phyloP scores from a whole-genome alignment of 2,329 filamentous ascomycete genomes.

The Diaporthe ampelina region DNA sequence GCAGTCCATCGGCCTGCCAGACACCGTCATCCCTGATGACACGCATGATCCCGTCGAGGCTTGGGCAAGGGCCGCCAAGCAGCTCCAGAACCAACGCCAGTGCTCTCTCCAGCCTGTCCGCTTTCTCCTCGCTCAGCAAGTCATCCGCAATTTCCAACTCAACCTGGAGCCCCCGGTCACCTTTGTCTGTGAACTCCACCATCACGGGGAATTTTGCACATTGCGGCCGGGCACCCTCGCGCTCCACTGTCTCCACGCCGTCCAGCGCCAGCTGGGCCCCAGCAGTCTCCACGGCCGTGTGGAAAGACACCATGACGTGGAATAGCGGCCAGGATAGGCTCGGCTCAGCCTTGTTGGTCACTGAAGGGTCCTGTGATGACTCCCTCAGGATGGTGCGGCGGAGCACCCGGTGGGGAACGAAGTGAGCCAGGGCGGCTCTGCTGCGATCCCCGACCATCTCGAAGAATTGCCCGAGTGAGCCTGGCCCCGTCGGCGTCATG shows the following conservation, averaged over 20 bases:
- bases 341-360: not conserved
- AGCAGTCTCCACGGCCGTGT: not conserved
- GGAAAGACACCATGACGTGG: constrained; percentile 10
- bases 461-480: not conserved
- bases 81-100: not conserved
- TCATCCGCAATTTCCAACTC: not conserved
- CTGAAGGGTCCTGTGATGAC: not conserved
- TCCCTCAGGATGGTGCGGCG: not conserved
- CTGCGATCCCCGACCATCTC: constrained; percentile 10
- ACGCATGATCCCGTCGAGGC: not conserved
- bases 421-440: not conserved
- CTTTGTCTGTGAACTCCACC: constrained; percentile 5
- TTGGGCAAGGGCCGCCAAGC: not conserved
- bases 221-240: not conserved
- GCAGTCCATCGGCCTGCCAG: not conserved
- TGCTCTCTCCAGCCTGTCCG: not conserved
- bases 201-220: constrained; percentile 8
- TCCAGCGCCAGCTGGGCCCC: not conserved
- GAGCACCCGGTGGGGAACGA: constrained; percentile 1
- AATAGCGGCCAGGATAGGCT: not conserved
- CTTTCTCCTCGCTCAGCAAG: not conserved
- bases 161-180: not conserved
- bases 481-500: fast-evolving
- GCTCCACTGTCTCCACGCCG: not conserved
- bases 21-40: not conserved